These are phyloP conservation scores for Talaromyces proteolyticus DNA, from an alignment of 495 filamentous ascomycete species.

Conservation along the genomic window DNA sequence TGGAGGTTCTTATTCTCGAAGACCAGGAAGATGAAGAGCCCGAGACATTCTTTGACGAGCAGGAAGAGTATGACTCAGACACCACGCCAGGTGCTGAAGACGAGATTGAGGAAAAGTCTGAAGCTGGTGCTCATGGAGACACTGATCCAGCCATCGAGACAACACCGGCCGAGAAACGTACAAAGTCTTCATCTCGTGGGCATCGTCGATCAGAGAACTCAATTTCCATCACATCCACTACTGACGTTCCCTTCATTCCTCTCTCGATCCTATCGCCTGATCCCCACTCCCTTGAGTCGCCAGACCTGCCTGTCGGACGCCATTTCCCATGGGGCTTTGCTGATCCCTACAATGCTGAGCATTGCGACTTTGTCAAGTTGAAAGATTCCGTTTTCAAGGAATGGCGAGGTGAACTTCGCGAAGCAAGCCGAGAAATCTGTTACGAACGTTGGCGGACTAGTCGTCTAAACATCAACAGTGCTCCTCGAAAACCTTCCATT, in stretches of 20 bases:
- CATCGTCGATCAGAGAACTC: constrained; percentile 20
- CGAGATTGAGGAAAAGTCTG: constrained; percentile 5
- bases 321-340: constrained; percentile 96
- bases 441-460: constrained; percentile 94
- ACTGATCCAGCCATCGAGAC: neutral
- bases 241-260: constrained; percentile 46
- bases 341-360: constrained; percentile 80
- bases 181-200: constrained; percentile 17
- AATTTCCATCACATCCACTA: constrained; percentile 14
- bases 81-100: constrained; percentile 8
- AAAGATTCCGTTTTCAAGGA: constrained; percentile 90
- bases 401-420: constrained; percentile 86
- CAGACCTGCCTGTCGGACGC: constrained; percentile 57
- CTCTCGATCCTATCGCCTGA: constrained; percentile 94
- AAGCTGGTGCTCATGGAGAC: constrained; percentile 1
- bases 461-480: constrained; percentile 44
- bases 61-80: constrained; percentile 15
- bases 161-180: constrained; percentile 4
- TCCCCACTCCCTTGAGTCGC: constrained; percentile 68
- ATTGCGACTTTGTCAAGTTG: constrained; percentile 91
- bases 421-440: constrained; percentile 88
- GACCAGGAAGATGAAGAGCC: constrained; percentile 61
- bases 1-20: constrained; percentile 79
- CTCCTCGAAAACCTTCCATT: constrained; percentile 1
- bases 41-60: constrained; percentile 25